Base-by-base conservation (phyloP, 1,284 basidiomycete species). In the Naganishia albida region DNA sequence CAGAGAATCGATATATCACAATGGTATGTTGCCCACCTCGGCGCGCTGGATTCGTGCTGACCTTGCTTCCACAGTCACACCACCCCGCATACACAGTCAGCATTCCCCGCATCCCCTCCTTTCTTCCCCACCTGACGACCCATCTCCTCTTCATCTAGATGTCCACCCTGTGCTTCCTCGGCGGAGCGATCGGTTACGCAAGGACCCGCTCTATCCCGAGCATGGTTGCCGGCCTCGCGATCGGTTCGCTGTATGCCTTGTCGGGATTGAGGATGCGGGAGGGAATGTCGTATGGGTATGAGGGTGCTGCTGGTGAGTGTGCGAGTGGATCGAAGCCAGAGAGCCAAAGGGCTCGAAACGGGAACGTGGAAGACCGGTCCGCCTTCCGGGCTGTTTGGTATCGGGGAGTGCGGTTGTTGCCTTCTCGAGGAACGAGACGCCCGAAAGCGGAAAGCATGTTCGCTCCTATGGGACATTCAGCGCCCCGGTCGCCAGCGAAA, bases 241-340 rank as follows among this genome's bases (percentile, higher is more conserved):
- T 71, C 50, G 70, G 70, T 13, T 64, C 67, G 34, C 40, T 69
- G 38, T 71, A 68, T 55, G 63, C 67, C 23, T 42, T 70, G 34
- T 63, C 64, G 8, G 65, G 63, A 1, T 51, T 70, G 49, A 64
- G 70, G 39, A 71, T 71, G 55, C 40, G 52, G 48, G 70, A 71
- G 49, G 70, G 70, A 7, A 64, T 68, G 51, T 63, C 62, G 39
- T 71, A 70, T 55, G 70, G 69, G 7, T 71, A 71, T 52, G 70
- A 71, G 51, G 64, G 64, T 7, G 68, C 66, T 28, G 67, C 70
- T 20, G 67, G 70, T 69, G 40, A 54, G 70, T 66, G n/a, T 15
- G 30, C 4, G 34, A 34, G 10, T 34, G 10, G 6, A 34, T 4
- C 10, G 6, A 34, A 10, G 34, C 34, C 6, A 34, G 34, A 34